Evolutionary conservation across 345 rosid genomes (phyloP).

Genomic region (Syzygium aromaticum): DNA sequence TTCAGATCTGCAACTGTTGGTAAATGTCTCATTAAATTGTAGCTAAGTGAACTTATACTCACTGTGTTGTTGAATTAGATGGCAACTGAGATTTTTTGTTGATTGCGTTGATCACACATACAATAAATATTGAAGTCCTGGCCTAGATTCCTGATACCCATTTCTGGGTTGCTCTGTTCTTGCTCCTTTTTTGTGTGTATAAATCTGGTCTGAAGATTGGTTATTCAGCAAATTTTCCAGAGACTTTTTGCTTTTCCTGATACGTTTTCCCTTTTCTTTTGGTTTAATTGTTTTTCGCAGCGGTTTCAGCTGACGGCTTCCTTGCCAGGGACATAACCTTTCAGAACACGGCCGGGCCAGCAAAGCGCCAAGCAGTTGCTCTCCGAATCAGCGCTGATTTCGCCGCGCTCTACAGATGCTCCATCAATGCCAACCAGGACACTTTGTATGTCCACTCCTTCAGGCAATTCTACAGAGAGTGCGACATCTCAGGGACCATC

Average conservation of each 20-base stretch:
- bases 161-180: background rate
- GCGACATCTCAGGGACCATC: conserved; percentile 62
- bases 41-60: background rate
- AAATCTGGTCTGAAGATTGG: background rate
- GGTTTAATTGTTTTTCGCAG: conserved; percentile 17
- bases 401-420: conserved; percentile 51
- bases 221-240: background rate
- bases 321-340: conserved; percentile 66
- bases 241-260: background rate
- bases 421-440: conserved; percentile 60
- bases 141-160: background rate
- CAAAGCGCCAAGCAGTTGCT: conserved; percentile 76
- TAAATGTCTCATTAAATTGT: conserved; percentile 3
- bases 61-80: background rate
- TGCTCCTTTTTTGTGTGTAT: background rate
- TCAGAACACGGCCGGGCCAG: conserved; percentile 70
- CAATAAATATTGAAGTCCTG: background rate
- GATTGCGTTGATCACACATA: background rate
- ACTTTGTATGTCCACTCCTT: conserved; percentile 62
- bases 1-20: conserved; percentile 95
- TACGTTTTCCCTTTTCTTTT: background rate
- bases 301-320: conserved; percentile 74
- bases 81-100: background rate
- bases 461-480: conserved; percentile 75
- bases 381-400: conserved; percentile 64